phyloP scores from a whole-genome alignment of 305 asterid genomes.

The Striga hermonthica region DNA sequence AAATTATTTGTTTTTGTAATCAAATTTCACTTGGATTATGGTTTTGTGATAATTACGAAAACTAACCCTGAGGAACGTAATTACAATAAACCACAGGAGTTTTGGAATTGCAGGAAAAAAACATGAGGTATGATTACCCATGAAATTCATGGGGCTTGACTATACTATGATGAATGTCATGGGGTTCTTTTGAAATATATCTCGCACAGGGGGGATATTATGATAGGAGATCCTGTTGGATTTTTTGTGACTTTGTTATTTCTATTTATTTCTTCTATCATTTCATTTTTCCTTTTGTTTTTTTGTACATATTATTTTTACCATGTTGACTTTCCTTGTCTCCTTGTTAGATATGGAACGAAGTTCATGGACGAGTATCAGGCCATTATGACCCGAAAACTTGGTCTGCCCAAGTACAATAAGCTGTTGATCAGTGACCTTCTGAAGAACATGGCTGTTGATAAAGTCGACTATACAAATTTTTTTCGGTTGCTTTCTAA shows the following conservation, averaged over 20 bases:
- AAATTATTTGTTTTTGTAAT: no score
- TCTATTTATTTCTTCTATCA: no score
- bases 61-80: background rate
- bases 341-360: conserved; percentile 66
- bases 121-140: no score
- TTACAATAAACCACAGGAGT: background rate
- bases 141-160: no score
- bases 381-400: conserved; percentile 87
- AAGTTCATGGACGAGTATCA: conserved; percentile 93
- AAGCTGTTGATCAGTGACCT: conserved; percentile 84
- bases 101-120: background rate
- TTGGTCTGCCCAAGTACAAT: conserved; percentile 80
- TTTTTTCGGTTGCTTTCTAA: conserved; percentile 89
- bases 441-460: conserved; percentile 91
- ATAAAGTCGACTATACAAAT: conserved; percentile 96
- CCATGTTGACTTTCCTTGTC: conserved; percentile 28
- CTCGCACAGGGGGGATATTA: no score
- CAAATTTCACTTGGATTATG: no score
- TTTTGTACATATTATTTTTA: background rate
- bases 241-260: no score
- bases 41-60: background rate
- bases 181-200: no score
- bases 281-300: no score
- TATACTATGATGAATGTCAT: no score
- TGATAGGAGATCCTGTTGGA: no score